Conservation (phyloP, 1,284 basidiomycete genomes). For the Ganoderma lingzhi region DNA sequence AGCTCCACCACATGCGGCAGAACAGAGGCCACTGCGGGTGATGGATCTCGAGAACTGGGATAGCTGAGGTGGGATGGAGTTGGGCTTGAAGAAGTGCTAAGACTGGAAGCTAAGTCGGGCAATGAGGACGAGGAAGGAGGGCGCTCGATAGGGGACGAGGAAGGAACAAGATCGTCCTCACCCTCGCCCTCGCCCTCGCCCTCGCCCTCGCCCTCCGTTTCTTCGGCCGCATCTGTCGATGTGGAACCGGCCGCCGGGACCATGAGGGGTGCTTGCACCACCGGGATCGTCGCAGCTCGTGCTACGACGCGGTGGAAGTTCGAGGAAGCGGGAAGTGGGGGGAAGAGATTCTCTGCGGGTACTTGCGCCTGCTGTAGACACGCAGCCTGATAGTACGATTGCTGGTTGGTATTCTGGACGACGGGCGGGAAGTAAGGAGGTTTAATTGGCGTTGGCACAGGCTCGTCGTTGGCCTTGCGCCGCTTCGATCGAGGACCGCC, state of each 20-base stretch:
- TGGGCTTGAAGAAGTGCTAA: constrained; percentile 76
- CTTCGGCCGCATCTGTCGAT: neutral
- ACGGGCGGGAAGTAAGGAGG: constrained; percentile 61
- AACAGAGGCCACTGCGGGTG: constrained; percentile 23
- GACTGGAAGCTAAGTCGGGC: constrained; percentile 68
- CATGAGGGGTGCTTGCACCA: constrained; percentile 1
- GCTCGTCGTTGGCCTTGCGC: constrained; percentile 47
- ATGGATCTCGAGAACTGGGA: constrained; percentile 27
- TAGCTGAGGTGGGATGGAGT: constrained; percentile 45
- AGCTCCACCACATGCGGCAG: constrained; percentile 7
- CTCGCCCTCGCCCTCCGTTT: constrained; percentile 14
- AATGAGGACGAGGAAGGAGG: constrained; percentile 49
- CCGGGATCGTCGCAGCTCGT: constrained; percentile 38
- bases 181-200: neutral
- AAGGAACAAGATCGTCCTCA: constrained; percentile 9
- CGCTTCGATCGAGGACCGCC: constrained; percentile 40
- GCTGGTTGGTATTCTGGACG: constrained; percentile 65
- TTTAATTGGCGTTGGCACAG: constrained; percentile 45
- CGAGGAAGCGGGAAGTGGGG: constrained; percentile 64
- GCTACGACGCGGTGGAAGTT: constrained; percentile 48
- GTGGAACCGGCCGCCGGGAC: neutral
- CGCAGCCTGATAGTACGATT: constrained; percentile 72
- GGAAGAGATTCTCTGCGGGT: constrained; percentile 73
- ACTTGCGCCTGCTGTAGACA: constrained; percentile 45
- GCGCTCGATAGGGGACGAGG: constrained; percentile 29